Conservation (phyloP, 495 filamentous ascomycete species). For the Neurospora pannonica region DNA sequence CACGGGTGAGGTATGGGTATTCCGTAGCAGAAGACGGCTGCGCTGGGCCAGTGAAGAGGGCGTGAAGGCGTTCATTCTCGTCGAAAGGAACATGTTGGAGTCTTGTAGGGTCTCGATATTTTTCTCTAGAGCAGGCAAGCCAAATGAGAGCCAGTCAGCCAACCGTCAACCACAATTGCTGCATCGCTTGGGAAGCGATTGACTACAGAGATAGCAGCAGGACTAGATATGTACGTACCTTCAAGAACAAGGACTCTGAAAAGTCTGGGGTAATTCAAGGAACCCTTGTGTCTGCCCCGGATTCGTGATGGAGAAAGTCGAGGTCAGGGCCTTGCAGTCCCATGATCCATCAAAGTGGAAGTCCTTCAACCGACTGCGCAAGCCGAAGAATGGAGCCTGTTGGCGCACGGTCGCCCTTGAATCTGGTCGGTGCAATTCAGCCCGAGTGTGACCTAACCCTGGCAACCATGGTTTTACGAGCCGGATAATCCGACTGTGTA, state of each 20-base stretch:
- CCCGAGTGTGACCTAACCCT: neutral
- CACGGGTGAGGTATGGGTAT: neutral
- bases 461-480: neutral
- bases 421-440: neutral
- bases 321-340: neutral
- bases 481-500: too few relatives aligned
- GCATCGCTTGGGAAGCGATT: neutral
- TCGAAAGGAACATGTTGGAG: neutral
- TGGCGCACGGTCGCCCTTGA: neutral
- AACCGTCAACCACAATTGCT: neutral
- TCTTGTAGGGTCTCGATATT: neutral
- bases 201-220: neutral
- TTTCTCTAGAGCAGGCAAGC: neutral
- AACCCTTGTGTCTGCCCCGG: neutral
- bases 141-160: neutral
- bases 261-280: neutral
- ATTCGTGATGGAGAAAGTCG: neutral
- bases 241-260: neutral
- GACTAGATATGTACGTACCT: neutral
- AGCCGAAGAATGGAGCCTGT: neutral
- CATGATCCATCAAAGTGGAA: neutral
- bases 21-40: neutral
- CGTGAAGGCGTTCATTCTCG: neutral
- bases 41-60: neutral
- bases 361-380: neutral